Evolutionary conservation across 345 rosid species (phyloP), one percentile per base, ranked within the genome.

Genomic region (Camelina laxa): DNA sequence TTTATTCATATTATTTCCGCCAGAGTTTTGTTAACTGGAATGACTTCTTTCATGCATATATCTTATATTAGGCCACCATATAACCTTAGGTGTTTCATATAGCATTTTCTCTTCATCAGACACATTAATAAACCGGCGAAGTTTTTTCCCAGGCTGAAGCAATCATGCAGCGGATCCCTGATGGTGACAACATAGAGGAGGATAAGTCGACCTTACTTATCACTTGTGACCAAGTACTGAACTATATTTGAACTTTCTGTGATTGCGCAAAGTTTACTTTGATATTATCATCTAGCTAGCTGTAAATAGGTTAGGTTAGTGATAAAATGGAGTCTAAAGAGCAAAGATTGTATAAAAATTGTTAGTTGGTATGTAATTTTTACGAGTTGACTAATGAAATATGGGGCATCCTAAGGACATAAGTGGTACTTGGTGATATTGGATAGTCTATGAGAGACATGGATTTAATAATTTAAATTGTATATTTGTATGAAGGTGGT

Each of bases 221-320:
- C 72, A 89, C 96, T 58, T 81, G 84, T 74, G 97, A 94, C 82
- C 97, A 94, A 87, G 97, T 87, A 91, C 78, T 71, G 62, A 70
- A 80, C 85, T 58, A 9, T 73, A 55, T 65, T 20, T 66, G 33
- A 38, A 8, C 48, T 65, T 17, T 9, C 54, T 57, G 42, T 10
- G 56, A 56, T 65, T 58, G 8, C 7, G 0, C 42, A 49, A 72
- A 24, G 58, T 58, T 70, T 59, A n/a, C 30, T 39, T 17, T 33
- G 6, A 51, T 27, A 57, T 58, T 12, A 8, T 70, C 21, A 38
- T 48, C 35, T 70, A 57, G 67, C 27, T 56, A 61, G 66, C 14
- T 35, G 14, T 45, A 14, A 15, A 9, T 39, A 7, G 9, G 9
- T 42, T 53, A 60, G 21, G 30, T 15, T 60, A 67, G 45, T 58